A percentile compares a stretch with the other conserved stretches of the same genome.
Evolutionary conservation across 805 yeast genomes (phyloP).

Genomic region (Starmerella khaoyaiensis): DNA sequence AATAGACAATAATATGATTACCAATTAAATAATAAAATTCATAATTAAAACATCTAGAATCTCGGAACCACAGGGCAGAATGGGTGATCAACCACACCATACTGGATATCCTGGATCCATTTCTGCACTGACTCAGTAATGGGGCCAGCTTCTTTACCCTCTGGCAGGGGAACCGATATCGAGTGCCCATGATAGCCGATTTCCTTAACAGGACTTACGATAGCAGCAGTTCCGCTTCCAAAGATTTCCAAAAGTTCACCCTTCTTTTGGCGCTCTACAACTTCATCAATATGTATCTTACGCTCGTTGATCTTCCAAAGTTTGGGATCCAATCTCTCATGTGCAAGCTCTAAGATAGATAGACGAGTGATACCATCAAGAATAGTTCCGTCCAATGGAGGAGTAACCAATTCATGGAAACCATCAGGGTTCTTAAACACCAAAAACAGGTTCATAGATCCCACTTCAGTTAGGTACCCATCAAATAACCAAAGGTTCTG

Average conservation of each 20-base stretch:
- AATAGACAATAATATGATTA: too few species aligned
- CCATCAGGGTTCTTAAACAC: slow-evolving; percentile 70
- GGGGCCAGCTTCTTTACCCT: slow-evolving; percentile 51
- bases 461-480: slow-evolving; percentile 82
- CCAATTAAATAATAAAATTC: too few species aligned
- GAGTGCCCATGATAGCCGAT: slow-evolving; percentile 68
- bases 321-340: slow-evolving; percentile 54
- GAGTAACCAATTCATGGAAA: slow-evolving; percentile 82
- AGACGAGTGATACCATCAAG: slow-evolving; percentile 95
- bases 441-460: slow-evolving; percentile 92
- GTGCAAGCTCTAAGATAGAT: slow-evolving; percentile 65
- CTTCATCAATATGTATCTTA: slow-evolving; percentile 67
- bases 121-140: slow-evolving; percentile 63
- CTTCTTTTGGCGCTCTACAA: slow-evolving; percentile 57
- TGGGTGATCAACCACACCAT: slow-evolving; percentile 61
- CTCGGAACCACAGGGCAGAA: slow-evolving; percentile 23
- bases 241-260: slow-evolving; percentile 89
- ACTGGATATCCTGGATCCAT: slow-evolving; percentile 85
- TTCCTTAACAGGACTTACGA: slow-evolving; percentile 83
- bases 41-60: neutral
- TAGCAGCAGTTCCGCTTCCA: slow-evolving; percentile 96
- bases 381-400: slow-evolving; percentile 94
- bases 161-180: slow-evolving; percentile 65
- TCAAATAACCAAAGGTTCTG: slow-evolving; percentile 95
- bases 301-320: slow-evolving; percentile 84